phyloP scores from a whole-genome alignment of 176 grass and related monocot genomes.

The Hsuehochloa calcarea region DNA sequence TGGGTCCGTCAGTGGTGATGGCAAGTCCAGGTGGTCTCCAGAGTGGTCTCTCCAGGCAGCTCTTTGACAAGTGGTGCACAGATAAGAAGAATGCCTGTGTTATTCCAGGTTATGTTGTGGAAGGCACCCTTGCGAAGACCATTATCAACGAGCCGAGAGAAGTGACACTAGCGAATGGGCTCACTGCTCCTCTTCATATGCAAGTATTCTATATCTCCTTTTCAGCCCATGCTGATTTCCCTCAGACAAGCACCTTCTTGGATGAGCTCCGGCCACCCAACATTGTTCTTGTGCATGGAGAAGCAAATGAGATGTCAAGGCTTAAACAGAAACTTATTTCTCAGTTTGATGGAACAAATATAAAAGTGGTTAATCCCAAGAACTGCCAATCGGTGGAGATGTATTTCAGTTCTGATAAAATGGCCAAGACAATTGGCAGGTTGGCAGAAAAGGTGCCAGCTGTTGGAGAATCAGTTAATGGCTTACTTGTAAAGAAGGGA shows the following conservation, averaged over 20 bases:
- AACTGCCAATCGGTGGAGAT: slow-evolving; percentile 88
- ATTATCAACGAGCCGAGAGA: slow-evolving; percentile 95
- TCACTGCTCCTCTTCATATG: slow-evolving; percentile 90
- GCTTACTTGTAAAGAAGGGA: slow-evolving; percentile 90
- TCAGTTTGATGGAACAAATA: slow-evolving; percentile 76
- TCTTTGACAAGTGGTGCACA: slow-evolving; percentile 94
- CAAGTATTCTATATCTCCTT: slow-evolving; percentile 91
- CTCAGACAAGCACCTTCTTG: slow-evolving; percentile 85
- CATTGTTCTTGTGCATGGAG: slow-evolving; percentile 95
- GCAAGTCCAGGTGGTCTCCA: slow-evolving; percentile 86
- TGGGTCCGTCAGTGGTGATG: slow-evolving; percentile 94
- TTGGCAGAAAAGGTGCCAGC: slow-evolving; percentile 81
- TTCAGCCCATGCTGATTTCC: slow-evolving; percentile 92
- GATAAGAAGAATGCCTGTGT: slow-evolving; percentile 97
- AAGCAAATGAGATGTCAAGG: slow-evolving; percentile 94
- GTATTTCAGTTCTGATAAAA: slow-evolving; percentile 91
- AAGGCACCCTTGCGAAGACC: slow-evolving; percentile 88
- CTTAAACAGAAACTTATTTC: slow-evolving; percentile 83
- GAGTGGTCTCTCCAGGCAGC: slow-evolving; percentile 90
- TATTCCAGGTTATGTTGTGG: slow-evolving; percentile 90
- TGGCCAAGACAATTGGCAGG: slow-evolving; percentile 87
- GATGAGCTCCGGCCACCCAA: slow-evolving; percentile 78
- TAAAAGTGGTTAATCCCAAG: slow-evolving; percentile 77
- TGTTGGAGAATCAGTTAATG: slow-evolving; percentile 52
- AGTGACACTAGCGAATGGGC: slow-evolving; percentile 85